Percentiles rank a stretch among this genome's conserved stretches.
phyloP scores from a whole-genome alignment of 371 early-diverging fungal species.

The Rhizopus delemar region DNA sequence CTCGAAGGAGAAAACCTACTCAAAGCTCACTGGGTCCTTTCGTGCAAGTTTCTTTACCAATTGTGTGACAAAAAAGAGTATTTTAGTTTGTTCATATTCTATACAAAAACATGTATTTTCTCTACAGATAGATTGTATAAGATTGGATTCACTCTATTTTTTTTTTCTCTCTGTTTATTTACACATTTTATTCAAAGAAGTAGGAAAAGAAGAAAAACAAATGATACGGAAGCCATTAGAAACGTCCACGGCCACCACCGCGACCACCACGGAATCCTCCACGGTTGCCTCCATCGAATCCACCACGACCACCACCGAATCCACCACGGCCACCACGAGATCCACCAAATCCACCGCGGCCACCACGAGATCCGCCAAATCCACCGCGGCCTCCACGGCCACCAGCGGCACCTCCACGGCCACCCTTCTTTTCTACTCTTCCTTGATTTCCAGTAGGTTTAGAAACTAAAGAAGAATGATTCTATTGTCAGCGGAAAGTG shows the following conservation, averaged over 20 bases:
- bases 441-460: slow-evolving; percentile 53
- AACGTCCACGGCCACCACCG: slow-evolving; percentile 9
- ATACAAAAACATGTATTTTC: too few species aligned
- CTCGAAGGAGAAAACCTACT: too few species aligned
- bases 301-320: slow-evolving; percentile 24
- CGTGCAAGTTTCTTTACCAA: too few species aligned
- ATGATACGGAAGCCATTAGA: background rate
- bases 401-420: slow-evolving; percentile 15
- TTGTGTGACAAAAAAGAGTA: too few species aligned
- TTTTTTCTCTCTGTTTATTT: too few species aligned
- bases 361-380: slow-evolving; percentile 9
- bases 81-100: too few species aligned
- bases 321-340: slow-evolving; percentile 18
- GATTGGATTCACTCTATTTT: too few species aligned
- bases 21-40: too few species aligned
- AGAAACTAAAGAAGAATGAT: slow-evolving; percentile 16
- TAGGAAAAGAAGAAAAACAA: too few species aligned
- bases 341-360: slow-evolving; percentile 11
- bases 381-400: slow-evolving; percentile 10
- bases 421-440: slow-evolving; percentile 55
- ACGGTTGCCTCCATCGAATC: slow-evolving; percentile 12
- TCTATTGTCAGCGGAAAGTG: background rate
- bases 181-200: too few species aligned
- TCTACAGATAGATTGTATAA: too few species aligned
- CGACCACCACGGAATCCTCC: slow-evolving; percentile 11